Percentiles rank a stretch among this genome's conserved stretches.
Evolutionary conservation across 257 asterid species (phyloP).

Genomic region (Voacanga thouarsii): DNA sequence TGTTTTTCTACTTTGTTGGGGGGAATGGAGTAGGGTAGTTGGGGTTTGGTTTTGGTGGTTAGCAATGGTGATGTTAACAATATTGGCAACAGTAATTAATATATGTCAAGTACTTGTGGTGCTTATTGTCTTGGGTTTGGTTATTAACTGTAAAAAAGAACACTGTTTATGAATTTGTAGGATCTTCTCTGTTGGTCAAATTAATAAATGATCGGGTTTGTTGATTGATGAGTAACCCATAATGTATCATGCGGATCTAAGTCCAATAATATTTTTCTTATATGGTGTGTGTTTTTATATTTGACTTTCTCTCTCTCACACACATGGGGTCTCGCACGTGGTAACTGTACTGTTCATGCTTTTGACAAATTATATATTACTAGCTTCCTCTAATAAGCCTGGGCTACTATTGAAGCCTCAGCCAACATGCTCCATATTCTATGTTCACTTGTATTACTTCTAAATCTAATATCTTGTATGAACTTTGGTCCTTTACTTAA

Average conservation of each 20-base stretch:
- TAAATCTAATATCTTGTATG: constrained; percentile 4
- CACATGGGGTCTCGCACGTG: too few species aligned
- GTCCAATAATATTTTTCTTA: neutral
- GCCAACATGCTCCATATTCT: neutral
- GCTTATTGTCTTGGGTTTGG: neutral
- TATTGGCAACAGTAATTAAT: neutral
- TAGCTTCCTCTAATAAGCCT: neutral
- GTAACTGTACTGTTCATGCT: neutral
- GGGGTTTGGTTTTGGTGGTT: neutral
- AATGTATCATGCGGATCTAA: neutral
- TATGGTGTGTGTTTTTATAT: neutral
- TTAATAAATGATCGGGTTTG: neutral
- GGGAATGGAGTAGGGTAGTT: neutral
- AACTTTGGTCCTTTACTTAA: neutral
- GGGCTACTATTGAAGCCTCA: neutral
- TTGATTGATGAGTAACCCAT: neutral
- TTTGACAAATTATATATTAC: too few species aligned
- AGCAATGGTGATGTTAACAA: neutral
- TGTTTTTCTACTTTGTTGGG: neutral
- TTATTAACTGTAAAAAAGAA: neutral
- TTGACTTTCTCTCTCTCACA: neutral
- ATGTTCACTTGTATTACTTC: neutral
- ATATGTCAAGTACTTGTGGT: too few species aligned
- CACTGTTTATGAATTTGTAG: neutral
- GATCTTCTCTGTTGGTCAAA: neutral